These are phyloP conservation scores for Tuber melanosporum DNA, from an alignment of 495 filamentous ascomycete genomes.

Conservation along the genomic window DNA sequence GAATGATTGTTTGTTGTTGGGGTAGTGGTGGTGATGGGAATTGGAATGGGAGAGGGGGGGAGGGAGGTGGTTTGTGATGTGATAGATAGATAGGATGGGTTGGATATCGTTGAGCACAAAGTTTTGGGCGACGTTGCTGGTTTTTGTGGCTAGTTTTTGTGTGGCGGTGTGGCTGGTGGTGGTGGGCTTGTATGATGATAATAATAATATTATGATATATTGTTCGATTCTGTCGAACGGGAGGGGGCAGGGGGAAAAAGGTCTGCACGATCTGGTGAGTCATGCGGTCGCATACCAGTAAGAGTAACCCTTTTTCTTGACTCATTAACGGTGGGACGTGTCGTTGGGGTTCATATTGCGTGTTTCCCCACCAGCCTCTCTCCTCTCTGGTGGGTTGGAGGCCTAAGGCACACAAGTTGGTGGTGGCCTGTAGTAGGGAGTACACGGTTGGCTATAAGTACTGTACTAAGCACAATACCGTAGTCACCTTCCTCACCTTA, in stretches of 20 bases:
- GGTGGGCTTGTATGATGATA: no score
- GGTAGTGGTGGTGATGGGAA: no score
- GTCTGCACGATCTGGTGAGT: no score
- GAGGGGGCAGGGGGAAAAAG: no score
- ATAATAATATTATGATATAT: no score
- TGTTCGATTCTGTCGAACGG: no score
- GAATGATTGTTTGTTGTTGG: background rate
- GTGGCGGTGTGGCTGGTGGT: background rate
- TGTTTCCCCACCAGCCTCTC: background rate
- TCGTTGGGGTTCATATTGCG: background rate
- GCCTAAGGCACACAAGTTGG: background rate
- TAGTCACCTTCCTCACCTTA: background rate
- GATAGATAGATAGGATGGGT: background rate
- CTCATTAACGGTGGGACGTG: background rate
- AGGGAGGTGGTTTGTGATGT: background rate
- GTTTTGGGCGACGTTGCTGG: background rate
- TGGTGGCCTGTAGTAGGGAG: no score
- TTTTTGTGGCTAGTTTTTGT: background rate
- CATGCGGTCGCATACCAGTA: background rate
- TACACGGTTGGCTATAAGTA: background rate
- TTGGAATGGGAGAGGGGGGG: background rate
- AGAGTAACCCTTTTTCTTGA: background rate
- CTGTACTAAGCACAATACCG: background rate
- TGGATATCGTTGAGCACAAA: background rate
- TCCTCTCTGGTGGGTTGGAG: background rate